Evolutionary conservation across 2,329 filamentous ascomycete species (phyloP).

Genomic region (Periconia digitata): DNA sequence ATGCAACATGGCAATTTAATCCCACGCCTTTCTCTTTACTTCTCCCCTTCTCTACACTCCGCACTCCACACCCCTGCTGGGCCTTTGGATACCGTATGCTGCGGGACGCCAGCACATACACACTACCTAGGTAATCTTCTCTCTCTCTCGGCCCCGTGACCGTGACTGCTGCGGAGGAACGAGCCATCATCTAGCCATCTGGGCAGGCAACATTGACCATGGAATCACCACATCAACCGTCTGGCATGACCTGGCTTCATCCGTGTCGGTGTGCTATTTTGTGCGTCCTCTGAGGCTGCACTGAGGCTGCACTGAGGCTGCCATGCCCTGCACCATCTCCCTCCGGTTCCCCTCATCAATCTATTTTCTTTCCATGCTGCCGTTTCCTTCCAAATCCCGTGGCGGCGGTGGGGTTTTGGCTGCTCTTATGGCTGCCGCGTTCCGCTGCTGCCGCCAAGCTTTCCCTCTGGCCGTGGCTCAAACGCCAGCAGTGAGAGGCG

Average conservation of each 20-base stretch:
- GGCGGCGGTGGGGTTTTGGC: no score
- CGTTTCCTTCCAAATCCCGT: no score
- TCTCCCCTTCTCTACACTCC: constrained; percentile 3
- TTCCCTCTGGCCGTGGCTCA: constrained; percentile 23
- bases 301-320: no score
- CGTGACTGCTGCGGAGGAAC: no score
- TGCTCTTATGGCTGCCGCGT: constrained; percentile 2
- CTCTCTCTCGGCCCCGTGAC: background rate
- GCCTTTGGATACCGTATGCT: background rate
- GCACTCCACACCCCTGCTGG: no score
- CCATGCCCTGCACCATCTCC: no score
- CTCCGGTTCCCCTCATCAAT: no score
- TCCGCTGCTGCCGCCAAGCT: constrained; percentile 12
- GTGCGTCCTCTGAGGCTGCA: no score
- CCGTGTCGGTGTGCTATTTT: background rate
- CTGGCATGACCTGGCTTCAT: background rate
- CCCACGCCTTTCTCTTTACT: background rate
- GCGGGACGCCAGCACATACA: constrained; percentile 3
- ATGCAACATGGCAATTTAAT: no score
- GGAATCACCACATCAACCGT: background rate
- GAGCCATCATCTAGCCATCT: background rate
- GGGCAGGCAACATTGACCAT: background rate
- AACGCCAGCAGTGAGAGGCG: constrained; percentile 32
- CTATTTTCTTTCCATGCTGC: no score
- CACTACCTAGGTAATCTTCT: background rate